Evolutionary conservation across 164 flowering plant genomes (phyloP), one percentile per base, ranked within the genome.

Genomic region (Sedum album): DNA sequence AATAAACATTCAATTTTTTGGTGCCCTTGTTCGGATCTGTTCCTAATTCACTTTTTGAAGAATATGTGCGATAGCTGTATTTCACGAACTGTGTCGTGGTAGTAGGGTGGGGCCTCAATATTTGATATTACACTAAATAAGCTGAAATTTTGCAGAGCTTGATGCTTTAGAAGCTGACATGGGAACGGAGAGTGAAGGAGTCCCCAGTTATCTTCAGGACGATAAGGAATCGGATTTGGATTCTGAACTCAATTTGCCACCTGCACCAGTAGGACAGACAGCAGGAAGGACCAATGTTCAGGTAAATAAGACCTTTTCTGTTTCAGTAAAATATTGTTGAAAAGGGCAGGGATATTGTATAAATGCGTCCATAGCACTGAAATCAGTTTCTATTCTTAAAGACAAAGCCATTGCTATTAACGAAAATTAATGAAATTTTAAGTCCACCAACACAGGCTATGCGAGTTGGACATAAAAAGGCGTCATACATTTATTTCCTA

Each of bases 151-250:
- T 41, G 68, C 83, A 94, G 98, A 94, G 82, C 96, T 94, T 75
- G 98, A 94, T 80, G 97, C 96, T 68, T 76, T 94, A 81, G 98
- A 94, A 82, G 88, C 87, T 31, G 98, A 94, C 79, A 93, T 93
- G 98, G 91, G 91, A 68, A 71, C 76, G 73, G 97, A 89, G 66
- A 78, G 83, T 5, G 98, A 93, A 79, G 46, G 88, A 8, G 84
- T 90, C 42, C 98, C 97, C 28, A 72, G 91, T 49, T 93, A 93
- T 74, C 95, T 93, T 76, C 97, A 88, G 78, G 84, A 91, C 68
- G 96, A 90, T 31, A 41, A 41, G 15, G 46, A 41, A 11, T 41
- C 46, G 2, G 46, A 41, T 41, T 41, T 41, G 46, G 46, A 41
- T 14, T 11, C 46, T 41, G 46, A 41, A 41, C 46, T 41, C 15